phyloP scores from a whole-genome alignment of 1,139 yeast genomes.

The Petasospora fabianii region DNA sequence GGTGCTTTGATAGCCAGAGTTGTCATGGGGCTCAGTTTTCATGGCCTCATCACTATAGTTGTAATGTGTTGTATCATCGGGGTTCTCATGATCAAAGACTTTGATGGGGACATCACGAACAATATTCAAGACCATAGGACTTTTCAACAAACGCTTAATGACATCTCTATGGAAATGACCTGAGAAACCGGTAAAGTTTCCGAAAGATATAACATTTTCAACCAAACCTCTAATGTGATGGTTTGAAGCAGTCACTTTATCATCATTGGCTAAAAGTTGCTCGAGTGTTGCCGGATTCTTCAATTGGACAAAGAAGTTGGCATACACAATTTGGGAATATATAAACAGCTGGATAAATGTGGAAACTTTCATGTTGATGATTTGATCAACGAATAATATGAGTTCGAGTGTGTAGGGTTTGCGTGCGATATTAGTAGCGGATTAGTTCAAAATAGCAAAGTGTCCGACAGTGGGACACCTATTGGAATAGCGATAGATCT shows the following conservation, averaged over 20 bases:
- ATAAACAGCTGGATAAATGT: not conserved
- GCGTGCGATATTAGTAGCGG: no score
- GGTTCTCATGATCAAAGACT: constrained; percentile 33
- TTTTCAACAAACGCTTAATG: constrained; percentile 43
- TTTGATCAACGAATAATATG: not conserved
- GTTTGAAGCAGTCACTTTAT: constrained; percentile 28
- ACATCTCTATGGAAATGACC: constrained; percentile 53
- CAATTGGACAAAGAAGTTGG: constrained; percentile 35
- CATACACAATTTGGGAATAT: constrained; percentile 1
- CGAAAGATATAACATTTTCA: constrained; percentile 48
- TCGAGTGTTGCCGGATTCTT: constrained; percentile 38
- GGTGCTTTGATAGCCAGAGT: not conserved
- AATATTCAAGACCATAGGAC: constrained; percentile 52
- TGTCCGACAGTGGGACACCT: no score
- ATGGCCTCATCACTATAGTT: constrained; percentile 1
- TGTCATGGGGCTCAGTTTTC: not conserved
- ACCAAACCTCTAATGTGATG: constrained; percentile 43
- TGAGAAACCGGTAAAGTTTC: constrained; percentile 59
- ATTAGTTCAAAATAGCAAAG: no score
- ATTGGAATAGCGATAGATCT: no score
- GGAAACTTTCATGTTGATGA: not conserved
- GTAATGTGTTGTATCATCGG: not conserved
- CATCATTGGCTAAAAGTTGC: constrained; percentile 39
- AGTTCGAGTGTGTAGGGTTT: no score
- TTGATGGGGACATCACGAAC: constrained; percentile 54